These are phyloP conservation scores for Xylariaceae sp. DNA, from an alignment of 2,329 filamentous ascomycete genomes.

Conservation along the genomic window DNA sequence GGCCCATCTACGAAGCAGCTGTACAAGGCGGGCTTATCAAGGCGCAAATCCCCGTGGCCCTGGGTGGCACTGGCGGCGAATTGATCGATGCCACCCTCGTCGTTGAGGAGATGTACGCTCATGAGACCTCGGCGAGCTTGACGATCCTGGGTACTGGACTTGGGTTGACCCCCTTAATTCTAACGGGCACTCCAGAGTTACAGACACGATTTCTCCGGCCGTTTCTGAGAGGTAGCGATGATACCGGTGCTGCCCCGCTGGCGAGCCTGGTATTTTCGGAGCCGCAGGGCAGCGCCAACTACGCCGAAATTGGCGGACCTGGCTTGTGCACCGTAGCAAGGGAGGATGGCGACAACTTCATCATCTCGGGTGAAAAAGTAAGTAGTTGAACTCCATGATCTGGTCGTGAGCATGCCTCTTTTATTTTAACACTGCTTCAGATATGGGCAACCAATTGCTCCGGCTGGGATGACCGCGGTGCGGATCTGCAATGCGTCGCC, in stretches of 20 bases:
- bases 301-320: conserved; percentile 53
- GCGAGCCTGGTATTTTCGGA: conserved; percentile 59
- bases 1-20: conserved; percentile 52
- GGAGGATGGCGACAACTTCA: conserved; percentile 55
- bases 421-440: too few species aligned
- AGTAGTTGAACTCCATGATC: too few species aligned
- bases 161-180: conserved; percentile 56
- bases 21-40: conserved; percentile 53
- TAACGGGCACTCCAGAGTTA: conserved; percentile 32
- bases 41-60: conserved; percentile 50
- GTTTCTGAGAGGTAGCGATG: neutral
- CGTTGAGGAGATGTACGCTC: conserved; percentile 59
- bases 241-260: conserved; percentile 52
- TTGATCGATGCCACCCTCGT: conserved; percentile 56
- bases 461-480: conserved; percentile 59
- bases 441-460: conserved; percentile 61
- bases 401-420: too few species aligned
- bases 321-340: conserved; percentile 57
- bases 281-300: conserved; percentile 58
- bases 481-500: conserved; percentile 58
- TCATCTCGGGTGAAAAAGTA: conserved; percentile 62
- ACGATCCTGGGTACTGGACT: conserved; percentile 59
- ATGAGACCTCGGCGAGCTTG: conserved; percentile 55
- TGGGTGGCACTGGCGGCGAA: conserved; percentile 53
- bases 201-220: conserved; percentile 4